Evolutionary conservation across 2,329 filamentous ascomycete species (phyloP).

Genomic region (Fusarium newnesense): DNA sequence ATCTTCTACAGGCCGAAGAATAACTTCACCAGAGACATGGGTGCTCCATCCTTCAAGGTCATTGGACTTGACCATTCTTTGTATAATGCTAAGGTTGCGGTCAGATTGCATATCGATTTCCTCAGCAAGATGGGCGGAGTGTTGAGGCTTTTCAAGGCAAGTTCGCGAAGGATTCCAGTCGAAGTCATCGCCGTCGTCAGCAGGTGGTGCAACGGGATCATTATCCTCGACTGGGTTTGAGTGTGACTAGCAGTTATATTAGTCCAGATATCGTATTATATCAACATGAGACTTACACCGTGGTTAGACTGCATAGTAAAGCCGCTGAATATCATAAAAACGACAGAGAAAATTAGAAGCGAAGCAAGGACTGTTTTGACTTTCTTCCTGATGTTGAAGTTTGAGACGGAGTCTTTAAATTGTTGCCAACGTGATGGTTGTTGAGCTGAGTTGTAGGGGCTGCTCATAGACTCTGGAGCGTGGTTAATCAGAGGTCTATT

Average conservation of each 20-base stretch:
- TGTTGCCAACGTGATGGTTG: conserved; percentile 45
- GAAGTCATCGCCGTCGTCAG: conserved; percentile 36
- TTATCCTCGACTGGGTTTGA: conserved; percentile 34
- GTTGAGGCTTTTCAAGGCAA: conserved; percentile 40
- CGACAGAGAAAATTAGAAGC: conserved; percentile 48
- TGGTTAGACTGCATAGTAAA: conserved; percentile 23
- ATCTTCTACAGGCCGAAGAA: conserved; percentile 53
- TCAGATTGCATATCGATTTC: conserved; percentile 46
- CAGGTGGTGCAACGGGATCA: conserved; percentile 40
- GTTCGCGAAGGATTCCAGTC: conserved; percentile 40
- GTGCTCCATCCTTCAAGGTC: conserved; percentile 45
- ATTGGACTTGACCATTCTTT: conserved; percentile 47
- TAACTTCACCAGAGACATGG: conserved; percentile 56
- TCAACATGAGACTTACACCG: conserved; percentile 43
- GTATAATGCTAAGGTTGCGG: conserved; percentile 53
- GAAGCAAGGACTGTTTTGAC: conserved; percentile 47
- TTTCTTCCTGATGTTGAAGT: conserved; percentile 39
- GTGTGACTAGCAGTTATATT: conserved; percentile 21
- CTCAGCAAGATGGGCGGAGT: background rate
- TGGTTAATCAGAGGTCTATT: conserved; percentile 54
- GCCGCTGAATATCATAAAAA: conserved; percentile 44
- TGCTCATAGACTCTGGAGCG: conserved; percentile 60
- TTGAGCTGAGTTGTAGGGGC: conserved; percentile 36
- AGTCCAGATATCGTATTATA: background rate
- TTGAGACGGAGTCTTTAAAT: conserved; percentile 36